Percentiles rank a stretch among this genome's conserved stretches.
Evolutionary conservation across 345 rosid species (phyloP).

Genomic region (Eucalyptus pumila): DNA sequence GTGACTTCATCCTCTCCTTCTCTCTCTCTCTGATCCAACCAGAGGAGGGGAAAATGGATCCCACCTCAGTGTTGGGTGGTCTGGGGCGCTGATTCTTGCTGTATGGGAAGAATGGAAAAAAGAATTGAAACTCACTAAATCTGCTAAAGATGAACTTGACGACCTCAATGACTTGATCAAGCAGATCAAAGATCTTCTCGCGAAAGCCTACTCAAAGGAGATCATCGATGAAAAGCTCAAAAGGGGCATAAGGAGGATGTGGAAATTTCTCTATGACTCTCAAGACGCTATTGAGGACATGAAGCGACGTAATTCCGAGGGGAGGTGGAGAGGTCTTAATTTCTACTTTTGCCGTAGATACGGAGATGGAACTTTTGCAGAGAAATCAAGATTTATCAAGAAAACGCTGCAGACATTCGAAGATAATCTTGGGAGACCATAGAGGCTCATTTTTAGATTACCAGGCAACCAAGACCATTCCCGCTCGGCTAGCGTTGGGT

Average conservation of each 20-base stretch:
- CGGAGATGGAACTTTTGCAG: rapidly evolving
- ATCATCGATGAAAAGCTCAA: not conserved
- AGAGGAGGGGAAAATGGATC: not conserved
- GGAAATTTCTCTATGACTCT: not conserved
- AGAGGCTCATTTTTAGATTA: not conserved
- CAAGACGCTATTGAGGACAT: not conserved
- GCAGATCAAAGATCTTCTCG: not conserved
- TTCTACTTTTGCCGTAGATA: rapidly evolving
- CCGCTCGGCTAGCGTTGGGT: rapidly evolving
- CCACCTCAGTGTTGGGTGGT: not conserved
- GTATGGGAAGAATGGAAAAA: not conserved
- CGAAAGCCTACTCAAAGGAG: not conserved
- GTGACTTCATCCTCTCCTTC: no score
- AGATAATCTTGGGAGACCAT: not conserved
- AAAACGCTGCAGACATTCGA: rapidly evolving
- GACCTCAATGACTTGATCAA: not conserved
- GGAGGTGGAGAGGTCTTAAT: not conserved
- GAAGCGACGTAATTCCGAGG: not conserved
- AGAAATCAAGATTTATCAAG: not conserved
- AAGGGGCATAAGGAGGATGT: not conserved
- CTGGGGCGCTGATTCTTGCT: rapidly evolving
- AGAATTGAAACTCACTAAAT: not conserved
- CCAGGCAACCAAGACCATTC: not conserved
- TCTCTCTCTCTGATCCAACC: not conserved
- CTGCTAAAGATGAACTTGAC: not conserved